These are phyloP conservation scores for Rhizopus arrhizus DNA, from an alignment of 371 early-diverging fungal genomes.

Conservation along the genomic window DNA sequence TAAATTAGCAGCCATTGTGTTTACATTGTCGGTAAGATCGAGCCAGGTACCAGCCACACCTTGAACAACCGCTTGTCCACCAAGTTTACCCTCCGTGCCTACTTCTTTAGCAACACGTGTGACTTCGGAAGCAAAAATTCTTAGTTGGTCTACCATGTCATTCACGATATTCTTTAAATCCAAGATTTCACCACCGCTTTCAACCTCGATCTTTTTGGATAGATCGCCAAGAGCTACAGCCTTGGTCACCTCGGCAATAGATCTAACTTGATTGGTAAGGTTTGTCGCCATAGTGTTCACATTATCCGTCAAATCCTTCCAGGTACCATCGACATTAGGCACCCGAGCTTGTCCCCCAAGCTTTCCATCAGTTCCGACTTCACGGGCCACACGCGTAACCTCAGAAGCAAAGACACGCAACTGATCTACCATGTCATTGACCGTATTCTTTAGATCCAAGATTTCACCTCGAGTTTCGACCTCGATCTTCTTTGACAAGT, in stretches of 20 bases:
- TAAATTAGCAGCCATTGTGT: slow-evolving; percentile 58
- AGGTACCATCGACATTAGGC: slow-evolving; percentile 32
- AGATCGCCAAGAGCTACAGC: slow-evolving; percentile 46
- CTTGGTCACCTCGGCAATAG: slow-evolving; percentile 43
- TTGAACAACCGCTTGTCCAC: slow-evolving; percentile 31
- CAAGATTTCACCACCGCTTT: slow-evolving; percentile 41
- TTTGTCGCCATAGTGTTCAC: slow-evolving; percentile 49
- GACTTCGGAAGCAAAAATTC: slow-evolving; percentile 51
- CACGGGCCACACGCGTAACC: slow-evolving; percentile 38
- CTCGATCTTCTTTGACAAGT: slow-evolving; percentile 35
- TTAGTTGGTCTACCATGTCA: slow-evolving; percentile 51
- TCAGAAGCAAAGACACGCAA: slow-evolving; percentile 50
- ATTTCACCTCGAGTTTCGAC: slow-evolving; percentile 37
- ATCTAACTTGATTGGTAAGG: slow-evolving; percentile 47
- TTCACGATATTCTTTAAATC: slow-evolving; percentile 27
- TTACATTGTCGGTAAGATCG: slow-evolving; percentile 51
- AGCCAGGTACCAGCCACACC: slow-evolving; percentile 52
- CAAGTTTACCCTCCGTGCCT: slow-evolving; percentile 25
- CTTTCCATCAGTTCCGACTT: slow-evolving; percentile 47
- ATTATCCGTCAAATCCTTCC: slow-evolving; percentile 27
- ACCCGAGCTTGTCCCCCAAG: slow-evolving; percentile 53
- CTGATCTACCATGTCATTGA: slow-evolving; percentile 34
- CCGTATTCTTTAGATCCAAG: slow-evolving; percentile 29
- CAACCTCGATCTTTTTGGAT: slow-evolving; percentile 38
- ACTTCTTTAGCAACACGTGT: slow-evolving; percentile 53